Evolutionary conservation across 1,139 yeast species (phyloP), one percentile per base, ranked within the genome.

Genomic region (Lizanozyma gosingica): DNA sequence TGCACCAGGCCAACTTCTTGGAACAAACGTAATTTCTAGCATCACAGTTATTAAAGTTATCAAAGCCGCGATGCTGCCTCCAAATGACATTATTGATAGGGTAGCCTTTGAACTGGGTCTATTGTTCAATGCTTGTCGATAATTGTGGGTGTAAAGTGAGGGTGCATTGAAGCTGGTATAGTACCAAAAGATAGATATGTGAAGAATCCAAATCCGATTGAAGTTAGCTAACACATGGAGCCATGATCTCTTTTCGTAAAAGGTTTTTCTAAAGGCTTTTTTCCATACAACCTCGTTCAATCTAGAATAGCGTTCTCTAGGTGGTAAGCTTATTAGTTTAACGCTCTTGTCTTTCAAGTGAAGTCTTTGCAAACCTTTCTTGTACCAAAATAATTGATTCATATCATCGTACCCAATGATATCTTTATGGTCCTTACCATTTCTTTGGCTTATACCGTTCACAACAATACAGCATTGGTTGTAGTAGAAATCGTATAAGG

Each of bases 331-430:
- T 36, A 78, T 63, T 6, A 83, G 54, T 37, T 64, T 55, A 16
- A 59, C 55, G 1, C 71, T 73, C 37, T 74, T 67, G 2, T 51
- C 49, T 14, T 54, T 47, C 8, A 79, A 52, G 14, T 53, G 57
- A 11, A 87, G 62, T 37, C 71, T 63, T 39, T 67, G 63, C 11
- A 87, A 58, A 0, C 87, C 86, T 42, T 76, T 72, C 0, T 76
- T 72, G 48, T 79, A 79, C 96, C 96, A 87, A 54, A 87, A 87
- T 17, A 83, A 66, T 54, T 83, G 95, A 56, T 87, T 87, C 40
- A 85, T 69, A 55, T 87, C 96, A 57, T 87, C 96, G 53, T 87
- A 87, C 0, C 96, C 95, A 45, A 87, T 79, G 2, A 80, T 73
- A 34, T 71, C 64, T 43, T 73, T 65, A 53, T 87, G 96, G 54